phyloP scores from a whole-genome alignment of 495 filamentous ascomycete species.

The Xylaria scruposa region DNA sequence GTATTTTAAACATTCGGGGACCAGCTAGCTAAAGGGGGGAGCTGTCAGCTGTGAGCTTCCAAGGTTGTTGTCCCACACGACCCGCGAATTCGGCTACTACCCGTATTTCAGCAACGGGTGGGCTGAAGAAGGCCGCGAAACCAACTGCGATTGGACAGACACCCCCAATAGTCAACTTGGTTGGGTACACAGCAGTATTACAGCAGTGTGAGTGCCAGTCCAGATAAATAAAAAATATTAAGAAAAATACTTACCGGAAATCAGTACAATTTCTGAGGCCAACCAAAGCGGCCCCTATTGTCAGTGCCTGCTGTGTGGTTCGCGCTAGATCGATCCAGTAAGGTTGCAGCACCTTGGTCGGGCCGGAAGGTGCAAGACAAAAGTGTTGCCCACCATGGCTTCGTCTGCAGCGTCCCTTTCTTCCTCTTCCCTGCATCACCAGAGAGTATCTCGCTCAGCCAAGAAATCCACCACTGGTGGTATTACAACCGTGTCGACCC shows the following conservation, averaged over 20 bases:
- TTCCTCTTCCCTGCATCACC: slow-evolving; percentile 9
- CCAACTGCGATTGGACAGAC: slow-evolving; percentile 11
- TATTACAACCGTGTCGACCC: slow-evolving; percentile 64
- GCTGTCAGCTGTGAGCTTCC: neutral
- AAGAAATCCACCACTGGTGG: slow-evolving; percentile 46
- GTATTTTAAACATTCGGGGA: neutral
- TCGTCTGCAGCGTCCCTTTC: slow-evolving; percentile 37
- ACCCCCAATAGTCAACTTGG: slow-evolving; percentile 2
- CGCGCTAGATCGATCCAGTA: slow-evolving; percentile 6
- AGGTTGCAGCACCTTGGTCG: neutral
- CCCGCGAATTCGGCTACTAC: slow-evolving; percentile 22
- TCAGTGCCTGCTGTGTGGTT: neutral
- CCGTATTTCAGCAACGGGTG: slow-evolving; percentile 11
- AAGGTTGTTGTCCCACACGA: slow-evolving; percentile 13
- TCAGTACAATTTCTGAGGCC: neutral
- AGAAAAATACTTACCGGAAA: neutral
- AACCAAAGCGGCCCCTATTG: slow-evolving; percentile 3
- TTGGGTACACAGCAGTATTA: neutral
- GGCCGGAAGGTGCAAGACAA: slow-evolving; percentile 8
- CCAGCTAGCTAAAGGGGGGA: neutral
- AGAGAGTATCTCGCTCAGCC: slow-evolving; percentile 36
- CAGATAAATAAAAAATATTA: neutral
- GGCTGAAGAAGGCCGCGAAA: neutral
- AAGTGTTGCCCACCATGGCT: slow-evolving; percentile 36
- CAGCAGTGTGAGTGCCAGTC: slow-evolving; percentile 9